A percentile compares a stretch with the other conserved stretches of the same genome.
phyloP scores from a whole-genome alignment of 2,329 filamentous ascomycete species.

The Trichoderma pleuroti region DNA sequence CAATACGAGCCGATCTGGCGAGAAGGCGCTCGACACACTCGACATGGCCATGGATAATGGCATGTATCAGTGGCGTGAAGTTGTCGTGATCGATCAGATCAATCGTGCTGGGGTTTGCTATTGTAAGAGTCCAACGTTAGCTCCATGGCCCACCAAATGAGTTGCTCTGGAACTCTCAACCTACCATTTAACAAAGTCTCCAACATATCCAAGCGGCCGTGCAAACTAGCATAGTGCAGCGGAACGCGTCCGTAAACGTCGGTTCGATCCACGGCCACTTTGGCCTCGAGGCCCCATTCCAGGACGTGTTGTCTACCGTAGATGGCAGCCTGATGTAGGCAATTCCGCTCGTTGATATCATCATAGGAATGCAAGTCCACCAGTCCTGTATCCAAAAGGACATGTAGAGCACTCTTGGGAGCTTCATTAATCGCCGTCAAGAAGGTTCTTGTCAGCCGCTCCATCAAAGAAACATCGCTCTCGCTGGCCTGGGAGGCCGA shows the following conservation, averaged over 20 bases:
- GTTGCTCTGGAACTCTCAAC: constrained; percentile 14
- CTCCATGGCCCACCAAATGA: not conserved
- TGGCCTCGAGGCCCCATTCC: constrained; percentile 67
- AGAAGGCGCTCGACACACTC: constrained; percentile 78
- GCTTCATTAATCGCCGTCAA: constrained; percentile 85
- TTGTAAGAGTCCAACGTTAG: not conserved
- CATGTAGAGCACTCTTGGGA: constrained; percentile 68
- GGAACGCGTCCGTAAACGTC: constrained; percentile 95
- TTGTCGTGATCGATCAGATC: constrained; percentile 93
- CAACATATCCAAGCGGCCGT: constrained; percentile 82
- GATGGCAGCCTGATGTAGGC: constrained; percentile 93
- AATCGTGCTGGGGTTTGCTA: constrained; percentile 69
- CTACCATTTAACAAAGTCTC: constrained; percentile 65
- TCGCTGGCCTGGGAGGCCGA: constrained; percentile 53
- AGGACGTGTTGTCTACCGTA: constrained; percentile 82
- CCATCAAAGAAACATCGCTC: constrained; percentile 55
- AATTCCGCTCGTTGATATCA: constrained; percentile 96
- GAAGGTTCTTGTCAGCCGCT: constrained; percentile 85
- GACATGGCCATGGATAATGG: constrained; percentile 83
- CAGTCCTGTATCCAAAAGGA: constrained; percentile 74
- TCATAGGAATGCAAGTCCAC: constrained; percentile 93
- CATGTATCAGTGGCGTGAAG: constrained; percentile 92
- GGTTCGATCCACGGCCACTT: constrained; percentile 72
- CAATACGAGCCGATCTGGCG: constrained; percentile 73
- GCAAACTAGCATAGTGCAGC: constrained; percentile 93